Evolutionary conservation across 208 protist species (phyloP).

Genomic region (Crithidia fasciculata): DNA sequence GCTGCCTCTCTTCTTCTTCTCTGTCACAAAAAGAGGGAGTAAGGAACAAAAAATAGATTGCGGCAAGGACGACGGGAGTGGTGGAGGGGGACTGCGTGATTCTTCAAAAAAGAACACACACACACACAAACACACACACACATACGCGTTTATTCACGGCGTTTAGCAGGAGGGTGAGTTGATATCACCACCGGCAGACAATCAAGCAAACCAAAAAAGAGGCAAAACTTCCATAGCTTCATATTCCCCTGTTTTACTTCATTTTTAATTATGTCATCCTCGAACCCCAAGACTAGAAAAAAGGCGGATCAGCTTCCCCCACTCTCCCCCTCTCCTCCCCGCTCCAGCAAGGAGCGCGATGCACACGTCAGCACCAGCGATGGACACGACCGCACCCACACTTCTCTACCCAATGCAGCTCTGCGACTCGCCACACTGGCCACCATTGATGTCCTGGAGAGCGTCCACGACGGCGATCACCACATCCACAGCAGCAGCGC

Average conservation of each 20-base stretch:
- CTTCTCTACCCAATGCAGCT: background rate
- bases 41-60: no score
- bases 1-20: no score
- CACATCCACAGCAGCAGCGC: background rate
- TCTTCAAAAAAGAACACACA: background rate
- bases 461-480: no score
- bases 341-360: background rate
- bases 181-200: no score
- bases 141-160: background rate
- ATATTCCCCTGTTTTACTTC: background rate
- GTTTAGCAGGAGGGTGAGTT: no score
- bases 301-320: constrained; percentile 6
- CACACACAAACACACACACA: background rate
- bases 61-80: no score
- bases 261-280: background rate
- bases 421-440: background rate
- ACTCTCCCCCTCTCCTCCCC: constrained; percentile 2
- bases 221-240: background rate
- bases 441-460: background rate
- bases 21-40: no score
- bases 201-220: no score
- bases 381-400: background rate
- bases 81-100: no score
- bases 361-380: constrained; percentile 1
- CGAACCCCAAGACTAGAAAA: background rate